A percentile compares a stretch with the other conserved stretches of the same genome.
These are phyloP conservation scores for Apiotrichum brassicae DNA, from an alignment of 1,284 basidiomycete species.

Conservation along the genomic window DNA sequence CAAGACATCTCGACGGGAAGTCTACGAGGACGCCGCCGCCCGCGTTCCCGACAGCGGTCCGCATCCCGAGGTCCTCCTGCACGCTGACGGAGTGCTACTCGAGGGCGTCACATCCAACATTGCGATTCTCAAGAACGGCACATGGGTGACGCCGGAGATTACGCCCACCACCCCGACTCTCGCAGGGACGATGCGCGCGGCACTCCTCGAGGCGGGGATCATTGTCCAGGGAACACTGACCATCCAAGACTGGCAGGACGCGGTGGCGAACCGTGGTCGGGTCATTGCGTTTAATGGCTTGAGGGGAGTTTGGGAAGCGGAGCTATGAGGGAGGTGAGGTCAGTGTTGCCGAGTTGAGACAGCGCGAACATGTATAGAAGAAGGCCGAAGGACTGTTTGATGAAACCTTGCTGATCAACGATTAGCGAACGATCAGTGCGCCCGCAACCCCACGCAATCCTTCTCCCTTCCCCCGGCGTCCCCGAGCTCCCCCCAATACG, in stretches of 20 bases:
- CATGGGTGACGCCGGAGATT: constrained; percentile 35
- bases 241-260: constrained; percentile 22
- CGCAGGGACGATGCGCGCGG: constrained; percentile 31
- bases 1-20: constrained; percentile 33
- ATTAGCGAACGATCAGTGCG: too few relatives aligned
- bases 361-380: too few relatives aligned
- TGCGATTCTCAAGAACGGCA: constrained; percentile 22
- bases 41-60: constrained; percentile 9
- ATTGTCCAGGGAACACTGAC: constrained; percentile 26
- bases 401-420: too few relatives aligned
- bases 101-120: constrained; percentile 43
- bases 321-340: too few relatives aligned
- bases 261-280: constrained; percentile 18
- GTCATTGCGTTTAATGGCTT: constrained; percentile 42
- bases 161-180: constrained; percentile 20
- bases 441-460: too few relatives aligned
- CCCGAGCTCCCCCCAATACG: too few relatives aligned
- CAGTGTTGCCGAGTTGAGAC: too few relatives aligned
- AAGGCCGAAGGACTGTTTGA: too few relatives aligned
- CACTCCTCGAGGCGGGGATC: constrained; percentile 25
- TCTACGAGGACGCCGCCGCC: constrained; percentile 31
- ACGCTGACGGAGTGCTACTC: constrained; percentile 25
- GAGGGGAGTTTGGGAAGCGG: constrained; percentile 40
- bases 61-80: constrained; percentile 33
- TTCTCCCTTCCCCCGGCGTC: too few relatives aligned